Base-by-base conservation (phyloP, 805 yeast species). In the Kregervanrija pseudodelftensis region DNA sequence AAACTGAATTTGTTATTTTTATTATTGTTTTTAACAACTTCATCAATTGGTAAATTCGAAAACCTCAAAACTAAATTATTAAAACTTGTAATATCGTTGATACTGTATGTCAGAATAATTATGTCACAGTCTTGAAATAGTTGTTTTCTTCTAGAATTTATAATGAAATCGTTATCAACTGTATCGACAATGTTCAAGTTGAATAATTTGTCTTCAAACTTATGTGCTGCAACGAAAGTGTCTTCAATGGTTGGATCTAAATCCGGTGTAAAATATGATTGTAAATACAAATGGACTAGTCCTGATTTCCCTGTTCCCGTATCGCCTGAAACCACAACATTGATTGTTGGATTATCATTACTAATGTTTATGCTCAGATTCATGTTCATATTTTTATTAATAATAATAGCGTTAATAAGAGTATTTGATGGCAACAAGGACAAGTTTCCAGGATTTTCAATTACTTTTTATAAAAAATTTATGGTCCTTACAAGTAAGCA, bases 121-220 rank as follows among this genome's bases (percentile, higher is more conserved):
- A 74, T 78, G 57, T 77, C 80, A 3, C 77, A 74, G 8, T 51
- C 46, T 28, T 28, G 35, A 9, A 58, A 49, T 28, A 58, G 39
- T 10, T 13, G 14, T 14, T 45, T 48, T 35, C 54, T 52, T 10
- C 36, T 44, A 4, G 40, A 36, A 3, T 53, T 54, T 11, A 49
- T 67, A 50, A 70, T 70, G 49, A 72, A 76, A 51, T 73, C 96
- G 49, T 82, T 82, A 38, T 96, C 98, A 1, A 95, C 95, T 3
- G 96, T 88, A 59, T 93, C 99, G 49, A 90, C 68, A 43, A 77
- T 68, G 47, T 75, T 77, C 53, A 76, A 55, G 5, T 54, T 43
- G 14, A 62, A 66, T 41, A 57, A 64, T 49, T 66, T 67, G 28
- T 59, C 66, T 45, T 72, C 72, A 22, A 70, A 61, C 34, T 58